Evolutionary conservation across 257 asterid species (phyloP).

Genomic region (Salvia rosmarinus): DNA sequence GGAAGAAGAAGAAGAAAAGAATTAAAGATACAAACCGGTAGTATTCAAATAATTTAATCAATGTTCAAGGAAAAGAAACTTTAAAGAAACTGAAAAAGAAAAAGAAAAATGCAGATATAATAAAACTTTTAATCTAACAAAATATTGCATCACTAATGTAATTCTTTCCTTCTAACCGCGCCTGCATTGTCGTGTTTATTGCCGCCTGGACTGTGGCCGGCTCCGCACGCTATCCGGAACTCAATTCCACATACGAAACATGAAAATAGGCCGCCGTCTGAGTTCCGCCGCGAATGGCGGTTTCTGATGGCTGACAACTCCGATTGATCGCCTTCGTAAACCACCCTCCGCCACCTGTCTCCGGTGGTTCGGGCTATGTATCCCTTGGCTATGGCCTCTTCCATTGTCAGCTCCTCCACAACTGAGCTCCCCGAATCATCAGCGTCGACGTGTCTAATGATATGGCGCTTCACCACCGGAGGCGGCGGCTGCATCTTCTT

Average conservation of each 20-base stretch:
- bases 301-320: conserved; percentile 28
- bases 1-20: too few species aligned
- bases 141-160: conserved; percentile 30
- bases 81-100: background rate
- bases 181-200: conserved; percentile 28
- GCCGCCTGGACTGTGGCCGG: conserved; percentile 29
- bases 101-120: background rate
- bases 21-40: too few species aligned
- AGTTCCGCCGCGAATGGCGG: conserved; percentile 43
- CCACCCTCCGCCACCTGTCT: conserved; percentile 43
- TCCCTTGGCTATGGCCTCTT: conserved; percentile 68
- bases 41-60: background rate
- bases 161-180: conserved; percentile 42
- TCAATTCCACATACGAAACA: conserved; percentile 71
- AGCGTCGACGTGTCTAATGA: background rate
- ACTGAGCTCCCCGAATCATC: conserved; percentile 50
- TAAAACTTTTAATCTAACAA: conserved; percentile 29
- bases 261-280: conserved; percentile 49
- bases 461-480: background rate
- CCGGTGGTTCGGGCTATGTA: conserved; percentile 32
- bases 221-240: conserved; percentile 71
- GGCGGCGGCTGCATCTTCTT: conserved; percentile 34
- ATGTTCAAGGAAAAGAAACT: background rate
- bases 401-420: conserved; percentile 60
- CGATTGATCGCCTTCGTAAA: conserved; percentile 27